Conservation (phyloP, 83 land plant species). For the Isoetes engelmannii region DNA sequence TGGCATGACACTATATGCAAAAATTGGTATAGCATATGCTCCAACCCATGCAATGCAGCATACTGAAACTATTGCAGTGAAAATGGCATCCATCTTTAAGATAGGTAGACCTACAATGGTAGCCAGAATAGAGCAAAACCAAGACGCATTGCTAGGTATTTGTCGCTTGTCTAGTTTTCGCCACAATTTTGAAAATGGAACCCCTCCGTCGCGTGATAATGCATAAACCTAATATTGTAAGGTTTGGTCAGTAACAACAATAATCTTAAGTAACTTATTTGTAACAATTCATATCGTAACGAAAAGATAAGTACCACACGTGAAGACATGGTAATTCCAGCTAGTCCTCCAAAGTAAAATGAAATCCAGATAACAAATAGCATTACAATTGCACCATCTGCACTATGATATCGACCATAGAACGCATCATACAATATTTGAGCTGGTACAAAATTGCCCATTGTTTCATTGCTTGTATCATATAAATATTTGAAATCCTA, state of each 20-base stretch:
- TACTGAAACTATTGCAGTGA: slow-evolving; percentile 11
- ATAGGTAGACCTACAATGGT: slow-evolving; percentile 11
- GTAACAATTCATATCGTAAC: not conserved
- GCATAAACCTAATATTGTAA: not conserved
- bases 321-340: slow-evolving; percentile 3
- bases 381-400: not conserved
- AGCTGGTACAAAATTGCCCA: slow-evolving; percentile 9
- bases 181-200: slow-evolving; percentile 9
- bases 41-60: not conserved
- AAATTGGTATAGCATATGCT: slow-evolving; percentile 13
- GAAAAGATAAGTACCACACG: not conserved
- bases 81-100: slow-evolving; percentile 6
- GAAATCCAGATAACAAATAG: not conserved
- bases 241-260: not conserved
- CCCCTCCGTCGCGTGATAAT: not conserved
- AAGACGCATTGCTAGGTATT: not conserved
- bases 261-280: not conserved
- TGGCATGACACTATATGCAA: not conserved
- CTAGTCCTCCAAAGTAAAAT: slow-evolving; percentile 8
- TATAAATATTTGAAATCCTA: slow-evolving; percentile 9
- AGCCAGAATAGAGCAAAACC: slow-evolving; percentile 1
- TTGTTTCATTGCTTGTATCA: slow-evolving; percentile 9
- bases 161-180: not conserved
- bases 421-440: no score
- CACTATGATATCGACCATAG: not conserved